Evolutionary conservation across 805 yeast species (phyloP), one percentile per base, ranked within the genome.

Genomic region (Teunomyces kruisii): DNA sequence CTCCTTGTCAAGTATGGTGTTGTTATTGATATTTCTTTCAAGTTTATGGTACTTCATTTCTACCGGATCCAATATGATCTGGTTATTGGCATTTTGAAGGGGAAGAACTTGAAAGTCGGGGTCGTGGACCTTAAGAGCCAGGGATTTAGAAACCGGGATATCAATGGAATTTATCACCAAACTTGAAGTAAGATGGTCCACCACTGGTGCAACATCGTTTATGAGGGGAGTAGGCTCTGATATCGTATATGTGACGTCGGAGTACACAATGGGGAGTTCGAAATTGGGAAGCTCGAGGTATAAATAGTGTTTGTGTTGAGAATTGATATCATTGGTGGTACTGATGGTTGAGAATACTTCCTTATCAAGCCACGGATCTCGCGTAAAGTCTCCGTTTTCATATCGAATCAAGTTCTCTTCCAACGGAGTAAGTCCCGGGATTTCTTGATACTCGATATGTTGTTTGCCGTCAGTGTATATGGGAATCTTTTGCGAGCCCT

Each of bases 21-120:
- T 80, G 56, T 86, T 85, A 53, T 91, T 88, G 40, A 86, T 80
- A 42, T 68, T 68, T 63, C 97, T 84, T 51, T 91, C 94, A 42
- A 92, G 67, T 46, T 85, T 81, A 52, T 96, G 81, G 56, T 86
- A 89, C 61, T 92, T 94, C 51, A 82, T 77, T 59, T 94, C 98
- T 16, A 94, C 84, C 1, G 97, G 96, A 56, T 92, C 96, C 47
- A 67, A 39, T 37, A 52, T 44, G 15, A 45, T 37, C 27, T 51
- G 44, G 28, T 45, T 31, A 0, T 70, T 58, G 17, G 52, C 28
- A 9, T 24, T 26, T 36, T 39, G 42, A 6, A 40, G 19, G 8
- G 47, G 40, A 26, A 41, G 39, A 24, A 22, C 19, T 37, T 60
- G 64, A 49, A 64, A 67, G 45, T 70, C 78, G 3, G 74, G 74